phyloP scores from a whole-genome alignment of 2,329 filamentous ascomycete genomes.

The Xylariaceae sp. region DNA sequence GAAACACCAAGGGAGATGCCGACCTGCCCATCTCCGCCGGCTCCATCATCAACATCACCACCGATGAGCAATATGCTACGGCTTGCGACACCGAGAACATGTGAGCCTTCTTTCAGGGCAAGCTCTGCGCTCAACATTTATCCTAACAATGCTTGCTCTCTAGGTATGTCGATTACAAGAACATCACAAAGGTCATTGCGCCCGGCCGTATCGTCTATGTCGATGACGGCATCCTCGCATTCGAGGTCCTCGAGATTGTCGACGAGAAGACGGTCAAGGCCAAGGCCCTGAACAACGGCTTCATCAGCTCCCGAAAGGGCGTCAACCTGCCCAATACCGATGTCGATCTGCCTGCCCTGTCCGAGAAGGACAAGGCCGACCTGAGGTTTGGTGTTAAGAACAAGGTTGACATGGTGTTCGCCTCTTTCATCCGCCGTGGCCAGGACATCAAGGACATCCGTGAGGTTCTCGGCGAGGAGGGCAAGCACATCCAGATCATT shows the following conservation, averaged over 20 bases:
- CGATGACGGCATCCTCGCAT: slow-evolving; percentile 95
- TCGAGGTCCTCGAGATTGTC: slow-evolving; percentile 82
- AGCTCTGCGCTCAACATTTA: slow-evolving; percentile 67
- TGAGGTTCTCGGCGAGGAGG: slow-evolving; percentile 80
- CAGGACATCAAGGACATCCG: slow-evolving; percentile 91
- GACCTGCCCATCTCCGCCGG: slow-evolving; percentile 84
- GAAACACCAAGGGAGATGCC: slow-evolving; percentile 73
- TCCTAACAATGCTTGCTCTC: no score
- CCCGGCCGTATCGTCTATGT: slow-evolving; percentile 93
- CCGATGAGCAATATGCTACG: slow-evolving; percentile 85
- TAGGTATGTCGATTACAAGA: slow-evolving; percentile 98
- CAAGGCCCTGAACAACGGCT: slow-evolving; percentile 91
- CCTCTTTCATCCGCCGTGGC: slow-evolving; percentile 92
- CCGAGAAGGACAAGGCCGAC: slow-evolving; percentile 96
- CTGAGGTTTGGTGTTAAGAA: slow-evolving; percentile 96
- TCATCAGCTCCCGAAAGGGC: slow-evolving; percentile 98
- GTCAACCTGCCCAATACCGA: slow-evolving; percentile 99
- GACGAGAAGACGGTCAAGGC: slow-evolving; percentile 86
- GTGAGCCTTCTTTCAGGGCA: slow-evolving; percentile 49
- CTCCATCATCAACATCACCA: slow-evolving; percentile 89
- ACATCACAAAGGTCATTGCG: slow-evolving; percentile 97
- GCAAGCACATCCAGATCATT: slow-evolving; percentile 97
- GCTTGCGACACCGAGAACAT: slow-evolving; percentile 87
- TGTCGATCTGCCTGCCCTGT: slow-evolving; percentile 93
- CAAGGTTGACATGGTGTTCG: slow-evolving; percentile 98